A percentile compares a stretch with the other conserved stretches of the same genome.
These are phyloP conservation scores for Suhomyces sp. DNA, from an alignment of 805 yeast species.

Conservation along the genomic window DNA sequence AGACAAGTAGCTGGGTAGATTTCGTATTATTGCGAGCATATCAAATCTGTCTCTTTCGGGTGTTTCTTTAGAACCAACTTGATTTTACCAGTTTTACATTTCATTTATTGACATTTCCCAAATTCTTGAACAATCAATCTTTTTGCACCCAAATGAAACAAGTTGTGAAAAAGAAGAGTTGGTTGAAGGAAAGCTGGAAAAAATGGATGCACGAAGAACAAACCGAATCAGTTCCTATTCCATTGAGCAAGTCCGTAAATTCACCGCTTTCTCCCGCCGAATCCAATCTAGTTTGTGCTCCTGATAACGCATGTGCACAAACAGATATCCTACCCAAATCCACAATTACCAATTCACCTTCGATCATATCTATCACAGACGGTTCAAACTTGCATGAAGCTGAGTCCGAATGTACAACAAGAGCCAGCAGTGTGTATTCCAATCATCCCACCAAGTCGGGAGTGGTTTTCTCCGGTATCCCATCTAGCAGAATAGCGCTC, in stretches of 20 bases:
- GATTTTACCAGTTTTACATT: too few relatives aligned
- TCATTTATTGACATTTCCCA: too few relatives aligned
- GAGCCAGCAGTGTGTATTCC: neutral
- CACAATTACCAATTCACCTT: neutral
- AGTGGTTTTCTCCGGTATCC: slow-evolving; percentile 4
- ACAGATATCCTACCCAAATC: neutral
- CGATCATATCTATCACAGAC: neutral
- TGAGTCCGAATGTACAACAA: neutral
- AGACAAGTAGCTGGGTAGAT: too few relatives aligned
- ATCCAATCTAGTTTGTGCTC: neutral
- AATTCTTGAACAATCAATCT: too few relatives aligned
- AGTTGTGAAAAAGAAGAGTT: neutral
- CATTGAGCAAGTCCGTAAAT: neutral
- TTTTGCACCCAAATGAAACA: slow-evolving; percentile 1
- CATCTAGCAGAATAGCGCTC: slow-evolving; percentile 3
- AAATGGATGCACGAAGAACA: neutral
- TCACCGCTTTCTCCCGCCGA: neutral
- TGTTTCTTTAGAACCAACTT: too few relatives aligned
- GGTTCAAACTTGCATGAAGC: neutral
- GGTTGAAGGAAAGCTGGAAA: neutral
- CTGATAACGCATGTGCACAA: neutral
- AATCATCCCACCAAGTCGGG: neutral
- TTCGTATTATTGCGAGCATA: too few relatives aligned
- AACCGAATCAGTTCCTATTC: neutral
- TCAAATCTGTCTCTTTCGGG: too few relatives aligned